A percentile compares a stretch with the other conserved stretches of the same genome.
Evolutionary conservation across 345 rosid species (phyloP).

Genomic region (Carallia pectinifolia): DNA sequence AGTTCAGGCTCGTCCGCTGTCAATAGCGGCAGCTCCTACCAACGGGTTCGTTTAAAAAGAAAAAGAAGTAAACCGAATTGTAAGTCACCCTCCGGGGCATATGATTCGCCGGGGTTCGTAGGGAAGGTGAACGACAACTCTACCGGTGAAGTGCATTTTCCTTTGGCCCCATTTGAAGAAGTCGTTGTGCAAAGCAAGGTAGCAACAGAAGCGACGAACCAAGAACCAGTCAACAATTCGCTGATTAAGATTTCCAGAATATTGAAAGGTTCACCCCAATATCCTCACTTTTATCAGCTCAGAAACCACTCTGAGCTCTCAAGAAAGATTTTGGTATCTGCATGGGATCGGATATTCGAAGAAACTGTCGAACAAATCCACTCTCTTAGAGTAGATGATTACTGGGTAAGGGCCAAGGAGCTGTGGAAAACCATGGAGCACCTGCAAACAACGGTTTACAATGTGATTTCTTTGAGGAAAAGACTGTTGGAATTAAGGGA

Average conservation of each 20-base stretch:
- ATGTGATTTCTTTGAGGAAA: slow-evolving; percentile 25
- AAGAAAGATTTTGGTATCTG: slow-evolving; percentile 7
- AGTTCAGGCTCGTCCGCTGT: neutral
- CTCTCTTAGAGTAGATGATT: slow-evolving; percentile 1
- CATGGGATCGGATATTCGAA: slow-evolving; percentile 21
- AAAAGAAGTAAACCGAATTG: neutral
- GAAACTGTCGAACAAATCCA: slow-evolving; percentile 17
- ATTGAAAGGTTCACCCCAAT: slow-evolving; percentile 20
- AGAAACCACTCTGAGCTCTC: slow-evolving; percentile 18
- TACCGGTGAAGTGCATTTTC: neutral
- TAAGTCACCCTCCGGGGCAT: no score
- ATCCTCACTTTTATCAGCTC: slow-evolving; percentile 24
- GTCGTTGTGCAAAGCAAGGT: neutral
- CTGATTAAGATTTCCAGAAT: slow-evolving; percentile 13
- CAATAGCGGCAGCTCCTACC: neutral
- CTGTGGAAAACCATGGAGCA: slow-evolving; percentile 29
- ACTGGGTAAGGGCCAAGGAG: slow-evolving; percentile 17
- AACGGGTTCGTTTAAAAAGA: neutral
- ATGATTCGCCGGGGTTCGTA: neutral
- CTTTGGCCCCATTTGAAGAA: no score
- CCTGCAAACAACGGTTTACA: slow-evolving; percentile 28
- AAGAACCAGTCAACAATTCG: slow-evolving; percentile 11
- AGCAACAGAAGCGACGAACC: slow-evolving; percentile 13
- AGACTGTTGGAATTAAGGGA: slow-evolving; percentile 17
- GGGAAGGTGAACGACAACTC: neutral